Conservation (phyloP, 2,329 filamentous ascomycete species). For the Cladophialophora yegresii region DNA sequence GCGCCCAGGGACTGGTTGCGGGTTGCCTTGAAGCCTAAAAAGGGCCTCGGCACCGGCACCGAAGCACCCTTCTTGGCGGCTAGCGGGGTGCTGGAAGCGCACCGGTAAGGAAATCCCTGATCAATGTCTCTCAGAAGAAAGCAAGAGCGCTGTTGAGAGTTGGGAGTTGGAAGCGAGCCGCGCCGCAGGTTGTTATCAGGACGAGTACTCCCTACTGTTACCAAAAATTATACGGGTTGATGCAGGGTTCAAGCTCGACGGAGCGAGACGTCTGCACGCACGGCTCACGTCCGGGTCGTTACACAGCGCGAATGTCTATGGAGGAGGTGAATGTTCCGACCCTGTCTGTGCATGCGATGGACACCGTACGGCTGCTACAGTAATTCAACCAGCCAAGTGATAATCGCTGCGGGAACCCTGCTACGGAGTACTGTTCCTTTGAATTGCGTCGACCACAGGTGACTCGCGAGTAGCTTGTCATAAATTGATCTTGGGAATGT, state of each 20-base stretch:
- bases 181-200: neutral
- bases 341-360: no score
- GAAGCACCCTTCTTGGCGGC: neutral
- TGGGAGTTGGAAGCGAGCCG: neutral
- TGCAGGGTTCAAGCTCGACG: no score
- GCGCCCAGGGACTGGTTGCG: neutral
- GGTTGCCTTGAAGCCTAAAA: slow-evolving; percentile 12
- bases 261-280: no score
- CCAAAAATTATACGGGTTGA: no score
- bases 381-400: neutral
- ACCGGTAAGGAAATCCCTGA: neutral
- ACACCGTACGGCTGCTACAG: neutral
- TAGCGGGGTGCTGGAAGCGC: neutral
- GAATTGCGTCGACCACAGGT: neutral
- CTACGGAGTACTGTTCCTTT: neutral
- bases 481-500: neutral
- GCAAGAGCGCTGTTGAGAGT: neutral
- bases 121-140: neutral
- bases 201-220: no score
- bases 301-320: no score
- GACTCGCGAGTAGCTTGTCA: neutral
- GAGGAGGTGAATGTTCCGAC: no score
- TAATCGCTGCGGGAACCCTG: neutral
- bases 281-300: no score
- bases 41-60: neutral